Evolutionary conservation across 768 basidiomycete species (phyloP), one percentile per base, ranked within the genome.

Genomic region (Rhodotorula kratochvilovae): DNA sequence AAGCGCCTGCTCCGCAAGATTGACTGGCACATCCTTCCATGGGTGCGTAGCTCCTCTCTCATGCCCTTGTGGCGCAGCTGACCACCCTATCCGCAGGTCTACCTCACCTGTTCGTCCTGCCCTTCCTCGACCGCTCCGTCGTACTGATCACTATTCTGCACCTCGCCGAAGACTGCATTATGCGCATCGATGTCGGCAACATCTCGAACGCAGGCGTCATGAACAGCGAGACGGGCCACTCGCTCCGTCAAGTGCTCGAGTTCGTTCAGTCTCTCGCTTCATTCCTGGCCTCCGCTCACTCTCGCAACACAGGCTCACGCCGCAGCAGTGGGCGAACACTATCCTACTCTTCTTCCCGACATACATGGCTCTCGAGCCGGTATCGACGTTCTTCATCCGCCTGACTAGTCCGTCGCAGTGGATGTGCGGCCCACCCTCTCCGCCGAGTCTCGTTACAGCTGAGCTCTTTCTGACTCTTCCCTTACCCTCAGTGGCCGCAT

Each of bases 1-100:
- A 48, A 58, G n/a, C 54, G 60, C 31, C 56, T 71, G 55, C 54
- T 66, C 54, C 53, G 70, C 45, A 62, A 65, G 56, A 46, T 61
- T 25, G 69, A 70, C 46, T 61, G 51, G 50, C 62, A 61, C 13
- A 70, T 64, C 39, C 60, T 70, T 54, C 63, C 63, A 0, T 31
- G 46, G 42, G 46, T 70, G 46, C 45, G 54, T n/a, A n/a, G 39
- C 15, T 4, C 27, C 4, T 3, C 21, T n/a, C 12, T 21, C 17
- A 31, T 16, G 7, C 59, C 16, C 7, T 7, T 6, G 39, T 7
- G 13, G 13, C 6, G 13, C 39, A 13, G 39, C 39, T 39, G 39
- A 39, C 39, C 13, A 13, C 13, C 8, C 6, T 39, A 39, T 39
- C 19, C 59, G 17, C 43, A 27, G 43, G 8, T 19, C 10, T 33